phyloP scores from a whole-genome alignment of 1,284 basidiomycete genomes.

The Leccinum discolor region DNA sequence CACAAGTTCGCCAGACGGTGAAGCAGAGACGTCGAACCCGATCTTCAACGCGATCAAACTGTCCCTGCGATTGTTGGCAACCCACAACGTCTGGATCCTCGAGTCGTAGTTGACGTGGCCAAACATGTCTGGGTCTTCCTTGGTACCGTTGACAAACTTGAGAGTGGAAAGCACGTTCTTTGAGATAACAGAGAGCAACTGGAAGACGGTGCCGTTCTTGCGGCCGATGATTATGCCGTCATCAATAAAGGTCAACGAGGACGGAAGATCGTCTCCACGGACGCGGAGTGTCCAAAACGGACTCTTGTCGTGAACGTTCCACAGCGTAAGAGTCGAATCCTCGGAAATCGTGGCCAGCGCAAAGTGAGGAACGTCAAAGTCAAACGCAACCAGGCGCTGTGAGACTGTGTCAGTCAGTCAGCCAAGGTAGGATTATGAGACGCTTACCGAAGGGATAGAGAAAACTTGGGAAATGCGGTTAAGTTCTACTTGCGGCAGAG shows the following conservation, averaged over 20 bases:
- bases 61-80: slow-evolving; percentile 80
- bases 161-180: slow-evolving; percentile 75
- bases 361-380: slow-evolving; percentile 74
- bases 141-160: slow-evolving; percentile 68
- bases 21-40: slow-evolving; percentile 60
- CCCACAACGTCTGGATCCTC: slow-evolving; percentile 79
- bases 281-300: slow-evolving; percentile 75
- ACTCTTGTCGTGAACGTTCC: slow-evolving; percentile 74
- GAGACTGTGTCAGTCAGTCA: slow-evolving; percentile 9
- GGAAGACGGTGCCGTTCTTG: slow-evolving; percentile 79
- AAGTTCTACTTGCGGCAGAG: slow-evolving; percentile 65
- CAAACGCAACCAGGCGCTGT: slow-evolving; percentile 76
- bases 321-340: slow-evolving; percentile 76
- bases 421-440: neutral
- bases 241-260: slow-evolving; percentile 79
- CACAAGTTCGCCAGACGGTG: slow-evolving; percentile 56
- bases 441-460: slow-evolving; percentile 64
- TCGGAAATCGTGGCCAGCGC: slow-evolving; percentile 77
- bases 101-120: slow-evolving; percentile 82
- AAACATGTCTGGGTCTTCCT: slow-evolving; percentile 79
- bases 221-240: slow-evolving; percentile 77
- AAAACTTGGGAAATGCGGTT: slow-evolving; percentile 66
- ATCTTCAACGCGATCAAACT: slow-evolving; percentile 80
- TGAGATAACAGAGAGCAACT: slow-evolving; percentile 69
- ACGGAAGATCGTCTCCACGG: slow-evolving; percentile 74